Base-by-base conservation (phyloP, 2,329 filamentous ascomycete species). In the Pestalotiopsis sp. region DNA sequence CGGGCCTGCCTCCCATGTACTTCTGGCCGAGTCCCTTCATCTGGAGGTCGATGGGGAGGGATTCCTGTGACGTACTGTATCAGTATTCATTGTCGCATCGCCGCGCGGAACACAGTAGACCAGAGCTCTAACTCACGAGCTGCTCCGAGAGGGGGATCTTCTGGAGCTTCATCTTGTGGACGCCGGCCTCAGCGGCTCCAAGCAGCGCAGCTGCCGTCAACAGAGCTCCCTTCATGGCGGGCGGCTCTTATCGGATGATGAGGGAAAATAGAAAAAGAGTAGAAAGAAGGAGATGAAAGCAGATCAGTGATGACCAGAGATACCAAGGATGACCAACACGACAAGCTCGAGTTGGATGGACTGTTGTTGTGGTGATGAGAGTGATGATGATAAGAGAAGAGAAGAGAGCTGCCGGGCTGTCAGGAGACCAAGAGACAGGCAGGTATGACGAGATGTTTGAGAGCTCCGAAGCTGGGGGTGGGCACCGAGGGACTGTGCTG, bases 121-220 rank as follows among this genome's bases (percentile, higher is more conserved):
- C 11, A 20, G 27, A 23, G 41, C 11, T 9, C 3, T 23, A 38
- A 86, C 92, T 80, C 86, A 97, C 95, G 78, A 99, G 89, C 86
- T 98, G 96, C 82, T 98, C 93, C 64, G 91, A 89, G 69, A 99
- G 86, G 74, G 96, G 92, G 71, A 98, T 86, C 92, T 99, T 99
- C 89, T 98, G 93, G 78, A 99, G 91, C 89, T 97, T 96, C 89
- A 98, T 92, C 88, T 94, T 97, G 90, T 98, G 94, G 74, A 97
- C 87, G 78, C 91, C 94, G 76, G 94, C 95, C 80, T 93, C 89
- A 80, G 92, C 92, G 80, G 92, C 90, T 86, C 93, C 92, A 78
- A 95, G 87, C 87, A 97, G 90, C 78, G 91, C 90, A 84, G 90
- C 90, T 80, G 93, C 91, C 81, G 94, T 86, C 79, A 97, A 83